These are phyloP conservation scores for Tolypocladium ophioglossoides DNA, from an alignment of 2,329 filamentous ascomycete genomes.

Conservation along the genomic window DNA sequence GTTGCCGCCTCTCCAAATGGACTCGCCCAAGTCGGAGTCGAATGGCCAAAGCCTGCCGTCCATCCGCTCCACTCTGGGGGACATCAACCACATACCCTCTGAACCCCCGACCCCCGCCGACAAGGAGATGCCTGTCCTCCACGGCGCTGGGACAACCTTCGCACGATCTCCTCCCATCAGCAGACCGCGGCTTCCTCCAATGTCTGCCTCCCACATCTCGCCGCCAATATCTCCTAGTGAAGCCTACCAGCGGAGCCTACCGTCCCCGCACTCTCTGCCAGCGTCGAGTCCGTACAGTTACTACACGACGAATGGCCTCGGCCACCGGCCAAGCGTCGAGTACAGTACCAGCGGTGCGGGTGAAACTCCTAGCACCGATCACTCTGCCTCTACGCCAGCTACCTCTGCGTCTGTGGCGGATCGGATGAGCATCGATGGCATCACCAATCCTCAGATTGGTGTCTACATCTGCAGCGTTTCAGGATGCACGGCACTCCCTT, in stretches of 20 bases:
- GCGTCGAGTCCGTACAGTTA: constrained; percentile 28
- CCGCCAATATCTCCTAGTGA: constrained; percentile 42
- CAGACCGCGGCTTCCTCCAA: constrained; percentile 19
- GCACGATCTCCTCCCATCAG: constrained; percentile 23
- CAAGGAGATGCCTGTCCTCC: constrained; percentile 16
- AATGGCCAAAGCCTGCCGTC: constrained; percentile 27
- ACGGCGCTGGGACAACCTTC: constrained; percentile 14
- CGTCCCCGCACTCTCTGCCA: constrained; percentile 35
- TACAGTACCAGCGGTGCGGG: constrained; percentile 32
- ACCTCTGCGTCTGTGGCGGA: constrained; percentile 32
- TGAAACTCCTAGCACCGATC: constrained; percentile 36
- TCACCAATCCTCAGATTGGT: constrained; percentile 40
- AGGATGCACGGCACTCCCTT: constrained; percentile 61
- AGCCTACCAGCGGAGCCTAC: constrained; percentile 30
- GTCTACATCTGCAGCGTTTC: constrained; percentile 46
- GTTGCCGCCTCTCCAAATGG: constrained; percentile 26
- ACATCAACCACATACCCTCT: constrained; percentile 19
- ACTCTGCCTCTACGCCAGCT: constrained; percentile 30
- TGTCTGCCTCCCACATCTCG: constrained; percentile 20
- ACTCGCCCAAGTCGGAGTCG: constrained; percentile 22
- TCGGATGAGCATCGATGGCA: constrained; percentile 47
- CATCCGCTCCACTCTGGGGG: constrained; percentile 25
- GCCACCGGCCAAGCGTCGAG: constrained; percentile 27
- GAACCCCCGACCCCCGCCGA: constrained; percentile 20
- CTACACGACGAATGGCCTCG: constrained; percentile 17